phyloP scores from a whole-genome alignment of 2,329 filamentous ascomycete species.

The Clonostachys sp. region DNA sequence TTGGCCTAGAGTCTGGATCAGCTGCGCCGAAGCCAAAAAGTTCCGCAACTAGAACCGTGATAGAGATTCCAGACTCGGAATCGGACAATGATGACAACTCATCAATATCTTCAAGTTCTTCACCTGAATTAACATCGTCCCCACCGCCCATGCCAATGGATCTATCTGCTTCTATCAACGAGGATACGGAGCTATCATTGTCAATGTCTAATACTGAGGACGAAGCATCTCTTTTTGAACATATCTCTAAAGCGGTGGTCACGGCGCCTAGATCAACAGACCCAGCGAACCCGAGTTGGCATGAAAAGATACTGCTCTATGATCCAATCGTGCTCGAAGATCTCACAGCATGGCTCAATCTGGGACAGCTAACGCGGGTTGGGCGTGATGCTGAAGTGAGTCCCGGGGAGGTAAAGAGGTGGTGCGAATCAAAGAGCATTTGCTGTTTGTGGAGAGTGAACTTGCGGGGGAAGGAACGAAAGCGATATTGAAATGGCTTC shows the following conservation, averaged over 20 bases:
- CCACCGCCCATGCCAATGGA: constrained; percentile 34
- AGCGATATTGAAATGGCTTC: constrained; percentile 27
- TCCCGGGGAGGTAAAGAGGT: constrained; percentile 68
- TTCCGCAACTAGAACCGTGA: constrained; percentile 4
- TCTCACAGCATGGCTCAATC: constrained; percentile 77
- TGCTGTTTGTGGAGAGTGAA: constrained; percentile 73
- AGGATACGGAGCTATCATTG: constrained; percentile 40
- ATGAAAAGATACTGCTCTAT: constrained; percentile 91
- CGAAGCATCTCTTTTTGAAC: constrained; percentile 39
- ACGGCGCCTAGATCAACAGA: constrained; percentile 44
- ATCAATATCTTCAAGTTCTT: constrained; percentile 3
- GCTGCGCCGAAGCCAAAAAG: neutral
- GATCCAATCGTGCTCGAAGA: constrained; percentile 89
- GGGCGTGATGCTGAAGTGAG: constrained; percentile 63
- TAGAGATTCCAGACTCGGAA: constrained; percentile 51
- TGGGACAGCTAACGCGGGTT: constrained; percentile 56
- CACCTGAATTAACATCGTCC: constrained; percentile 1
- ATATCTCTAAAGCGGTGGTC: constrained; percentile 51
- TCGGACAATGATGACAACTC: constrained; percentile 24
- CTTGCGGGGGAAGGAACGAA: constrained; percentile 45
- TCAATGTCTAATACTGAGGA: constrained; percentile 28
- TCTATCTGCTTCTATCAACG: constrained; percentile 34
- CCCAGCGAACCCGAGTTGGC: constrained; percentile 61
- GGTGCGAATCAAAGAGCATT: constrained; percentile 84
- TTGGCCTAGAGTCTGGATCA: too few relatives aligned